Evolutionary conservation across 2,329 filamentous ascomycete species (phyloP).

Genomic region (Clathrospora elynae): DNA sequence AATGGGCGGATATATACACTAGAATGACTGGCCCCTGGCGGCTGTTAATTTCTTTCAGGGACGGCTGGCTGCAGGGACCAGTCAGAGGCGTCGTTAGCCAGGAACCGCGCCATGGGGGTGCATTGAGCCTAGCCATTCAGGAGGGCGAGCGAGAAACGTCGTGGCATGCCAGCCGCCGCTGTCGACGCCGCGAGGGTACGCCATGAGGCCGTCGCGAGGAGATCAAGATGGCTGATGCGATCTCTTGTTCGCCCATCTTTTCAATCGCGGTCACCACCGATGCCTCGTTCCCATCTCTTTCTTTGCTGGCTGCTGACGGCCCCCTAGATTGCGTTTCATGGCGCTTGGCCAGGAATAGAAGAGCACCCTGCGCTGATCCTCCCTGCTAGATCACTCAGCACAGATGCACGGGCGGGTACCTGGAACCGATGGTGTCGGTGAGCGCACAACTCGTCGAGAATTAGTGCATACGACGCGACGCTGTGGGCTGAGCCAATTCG

Average conservation of each 20-base stretch:
- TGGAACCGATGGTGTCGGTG: constrained; percentile 25
- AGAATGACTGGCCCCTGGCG: constrained; percentile 36
- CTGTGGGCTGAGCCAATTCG: constrained; percentile 4
- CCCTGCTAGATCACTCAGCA: constrained; percentile 25
- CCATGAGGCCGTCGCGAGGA: constrained; percentile 7
- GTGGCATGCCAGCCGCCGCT: constrained; percentile 51
- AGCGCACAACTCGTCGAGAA: constrained; percentile 12
- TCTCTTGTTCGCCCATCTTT: constrained; percentile 1
- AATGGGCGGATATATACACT: constrained; percentile 25
- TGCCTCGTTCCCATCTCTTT: constrained; percentile 10
- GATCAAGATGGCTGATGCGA: constrained; percentile 8
- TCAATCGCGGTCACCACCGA: not conserved
- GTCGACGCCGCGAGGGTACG: constrained; percentile 58
- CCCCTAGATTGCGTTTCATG: constrained; percentile 40
- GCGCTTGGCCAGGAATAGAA: constrained; percentile 42
- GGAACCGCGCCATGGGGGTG: constrained; percentile 28
- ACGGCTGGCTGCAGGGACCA: constrained; percentile 32
- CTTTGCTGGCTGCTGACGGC: constrained; percentile 18
- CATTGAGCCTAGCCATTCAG: constrained; percentile 31
- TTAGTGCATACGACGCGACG: constrained; percentile 2
- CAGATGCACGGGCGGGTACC: constrained; percentile 36
- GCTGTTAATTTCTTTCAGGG: constrained; percentile 45
- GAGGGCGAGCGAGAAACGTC: constrained; percentile 13
- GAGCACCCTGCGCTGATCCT: constrained; percentile 40
- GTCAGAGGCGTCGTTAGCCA: constrained; percentile 31